Conservation (phyloP, 495 filamentous ascomycete species). For the Achaetomiella virescens region DNA sequence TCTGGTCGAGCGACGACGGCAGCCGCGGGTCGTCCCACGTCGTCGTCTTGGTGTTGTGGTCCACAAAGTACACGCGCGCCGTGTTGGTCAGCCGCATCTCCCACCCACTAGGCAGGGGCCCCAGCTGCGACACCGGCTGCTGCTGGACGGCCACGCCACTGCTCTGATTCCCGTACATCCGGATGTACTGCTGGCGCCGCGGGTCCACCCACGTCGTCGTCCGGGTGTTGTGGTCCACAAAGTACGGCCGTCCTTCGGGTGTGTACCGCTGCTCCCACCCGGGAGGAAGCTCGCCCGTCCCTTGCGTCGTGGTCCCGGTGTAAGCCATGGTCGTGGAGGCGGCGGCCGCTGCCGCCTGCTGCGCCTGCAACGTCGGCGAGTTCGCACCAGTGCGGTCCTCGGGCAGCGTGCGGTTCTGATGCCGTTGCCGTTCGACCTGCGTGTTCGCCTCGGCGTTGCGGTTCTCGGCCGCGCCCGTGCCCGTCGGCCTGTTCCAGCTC, state of each 20-base stretch:
- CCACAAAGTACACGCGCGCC: constrained; percentile 95
- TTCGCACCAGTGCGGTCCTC: constrained; percentile 93
- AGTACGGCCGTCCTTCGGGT: constrained; percentile 90
- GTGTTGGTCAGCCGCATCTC: constrained; percentile 99
- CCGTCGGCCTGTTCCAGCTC: constrained; percentile 87
- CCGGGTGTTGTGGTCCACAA: constrained; percentile 98
- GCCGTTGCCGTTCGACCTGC: constrained; percentile 81
- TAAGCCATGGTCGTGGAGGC: constrained; percentile 79
- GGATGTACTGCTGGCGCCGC: constrained; percentile 92
- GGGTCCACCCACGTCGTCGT: constrained; percentile 99
- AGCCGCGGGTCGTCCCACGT: constrained; percentile 98
- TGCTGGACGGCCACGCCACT: constrained; percentile 86
- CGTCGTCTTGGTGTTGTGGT: constrained; percentile 99
- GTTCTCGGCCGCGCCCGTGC: constrained; percentile 67
- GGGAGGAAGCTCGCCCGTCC: constrained; percentile 89
- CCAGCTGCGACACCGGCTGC: constrained; percentile 94
- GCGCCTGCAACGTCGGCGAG: constrained; percentile 73
- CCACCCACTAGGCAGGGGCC: constrained; percentile 96
- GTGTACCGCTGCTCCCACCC: constrained; percentile 96
- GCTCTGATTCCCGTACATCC: constrained; percentile 85
- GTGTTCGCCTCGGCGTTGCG: constrained; percentile 78
- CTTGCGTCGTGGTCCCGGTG: constrained; percentile 88
- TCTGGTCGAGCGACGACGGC: constrained; percentile 94
- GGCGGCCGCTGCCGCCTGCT: constrained; percentile 49
- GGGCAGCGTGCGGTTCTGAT: constrained; percentile 91